phyloP scores from a whole-genome alignment of 192 early-diverging fungal genomes.

The Coemansia sp. region DNA sequence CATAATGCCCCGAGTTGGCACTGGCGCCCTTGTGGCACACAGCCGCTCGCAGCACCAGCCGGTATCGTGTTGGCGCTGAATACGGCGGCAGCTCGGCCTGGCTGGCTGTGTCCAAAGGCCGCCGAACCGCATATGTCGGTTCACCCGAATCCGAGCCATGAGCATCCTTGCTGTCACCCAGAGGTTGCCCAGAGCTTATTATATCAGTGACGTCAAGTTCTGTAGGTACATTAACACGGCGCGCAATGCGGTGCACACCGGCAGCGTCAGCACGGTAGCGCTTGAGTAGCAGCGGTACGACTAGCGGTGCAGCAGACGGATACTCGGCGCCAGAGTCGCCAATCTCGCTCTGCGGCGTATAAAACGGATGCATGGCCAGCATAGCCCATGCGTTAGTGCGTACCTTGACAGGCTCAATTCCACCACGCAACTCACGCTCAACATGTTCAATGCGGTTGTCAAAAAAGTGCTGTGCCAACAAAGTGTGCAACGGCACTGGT shows the following conservation, averaged over 20 bases:
- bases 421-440: conserved; percentile 32
- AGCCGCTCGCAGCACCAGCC: conserved; percentile 56
- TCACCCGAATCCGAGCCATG: too few relatives aligned
- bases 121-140: too few relatives aligned
- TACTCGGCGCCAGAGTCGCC: conserved; percentile 58
- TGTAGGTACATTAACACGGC: conserved; percentile 58
- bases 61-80: conserved; percentile 37
- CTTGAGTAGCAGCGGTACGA: conserved; percentile 70
- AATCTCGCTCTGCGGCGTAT: conserved; percentile 66
- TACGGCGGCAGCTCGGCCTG: conserved; percentile 31
- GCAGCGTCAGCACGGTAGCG: conserved; percentile 58
- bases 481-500: conserved; percentile 54
- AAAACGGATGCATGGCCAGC: conserved; percentile 68
- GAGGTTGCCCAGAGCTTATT: not conserved
- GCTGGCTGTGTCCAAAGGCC: not conserved
- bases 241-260: conserved; percentile 43
- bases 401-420: conserved; percentile 33
- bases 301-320: conserved; percentile 57
- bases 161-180: conserved; percentile 6
- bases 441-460: conserved; percentile 56
- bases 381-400: conserved; percentile 71
- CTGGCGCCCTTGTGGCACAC: conserved; percentile 59
- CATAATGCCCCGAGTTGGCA: conserved; percentile 56
- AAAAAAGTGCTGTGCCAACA: conserved; percentile 64
- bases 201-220: conserved; percentile 34